Base-by-base conservation (phyloP, 345 rosid genomes). In the Eucalyptus curtisii region DNA sequence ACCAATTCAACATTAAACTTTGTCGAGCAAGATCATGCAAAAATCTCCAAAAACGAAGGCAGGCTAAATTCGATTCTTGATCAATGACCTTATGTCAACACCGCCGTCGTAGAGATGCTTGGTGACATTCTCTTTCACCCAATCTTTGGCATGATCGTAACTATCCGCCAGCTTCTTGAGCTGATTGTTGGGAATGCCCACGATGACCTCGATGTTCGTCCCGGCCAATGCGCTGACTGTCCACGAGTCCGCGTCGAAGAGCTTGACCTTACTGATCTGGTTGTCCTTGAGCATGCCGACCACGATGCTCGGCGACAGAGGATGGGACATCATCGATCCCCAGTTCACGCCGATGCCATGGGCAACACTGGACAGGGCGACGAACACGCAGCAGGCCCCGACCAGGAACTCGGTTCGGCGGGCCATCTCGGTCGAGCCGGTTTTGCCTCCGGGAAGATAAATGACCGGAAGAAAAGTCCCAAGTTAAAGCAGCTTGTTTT, bases 51-150 rank as follows among this genome's bases (percentile, higher is more conserved):
- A 82, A 27, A 52, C 3, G 11, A 45, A 87, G 22, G 42, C 42
- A 44, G 30, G 40, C 44, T 11, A 50, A 57, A 52, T 24, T 49
- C 30, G 49, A 31, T 11, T 76, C 84, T 76, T 37, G 45, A 86
- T 45, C 11, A 25, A 15, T 44, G 90, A 96, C 99, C 92, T 96
- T 92, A 97, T 93, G 49, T 95, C 89, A 86, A 96, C 97, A 86
- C 94, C 95, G 6, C 92, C 94, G 6, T 90, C 87, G 31, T 90
- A 86, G 49, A 96, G 87, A 57, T 95, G 91, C 3, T 57, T 48
- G 31, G 97, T 95, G 89, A 95, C 92, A 86, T 97, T 96, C 88
- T 94, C 94, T 87, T 92, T 92, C 20, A 97, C 97, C 99, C 99
- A 97, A 59, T 93, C 93, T 81, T 91, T 90, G 37, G 99, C 99